Evolutionary conservation across 2,329 filamentous ascomycete species (phyloP).

Genomic region (Fusarium tupiense): DNA sequence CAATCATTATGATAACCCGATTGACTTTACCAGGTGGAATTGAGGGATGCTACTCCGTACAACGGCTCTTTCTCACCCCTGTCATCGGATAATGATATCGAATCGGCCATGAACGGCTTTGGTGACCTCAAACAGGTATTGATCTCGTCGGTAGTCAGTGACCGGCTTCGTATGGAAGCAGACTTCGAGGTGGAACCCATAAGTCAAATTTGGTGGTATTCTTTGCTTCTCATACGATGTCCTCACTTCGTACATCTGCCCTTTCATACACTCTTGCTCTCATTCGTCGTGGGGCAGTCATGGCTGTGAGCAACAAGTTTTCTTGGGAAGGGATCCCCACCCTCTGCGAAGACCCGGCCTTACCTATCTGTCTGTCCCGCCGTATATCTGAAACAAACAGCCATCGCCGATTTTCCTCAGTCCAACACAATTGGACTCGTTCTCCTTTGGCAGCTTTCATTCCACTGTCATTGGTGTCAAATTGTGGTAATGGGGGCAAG

Average conservation of each 20-base stretch:
- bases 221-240: not conserved
- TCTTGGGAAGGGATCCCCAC: not conserved
- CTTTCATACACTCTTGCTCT: not conserved
- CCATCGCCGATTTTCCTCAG: not conserved
- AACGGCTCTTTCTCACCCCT: not conserved
- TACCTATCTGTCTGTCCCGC: not conserved
- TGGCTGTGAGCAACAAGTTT: not conserved
- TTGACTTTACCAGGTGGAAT: not conserved
- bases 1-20: conserved; percentile 3
- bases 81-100: not conserved
- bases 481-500: not conserved
- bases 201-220: not conserved
- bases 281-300: not conserved
- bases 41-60: not conserved
- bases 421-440: not conserved
- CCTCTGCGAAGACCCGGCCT: not conserved
- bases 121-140: not conserved
- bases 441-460: not conserved
- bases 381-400: not conserved
- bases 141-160: conserved; percentile 1
- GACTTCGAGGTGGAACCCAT: not conserved
- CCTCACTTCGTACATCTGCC: not conserved
- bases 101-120: not conserved
- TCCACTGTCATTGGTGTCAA: not conserved
- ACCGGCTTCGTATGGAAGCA: not conserved